phyloP scores from a whole-genome alignment of 202 grass and related monocot genomes.

The Brachypodium distachyon region DNA sequence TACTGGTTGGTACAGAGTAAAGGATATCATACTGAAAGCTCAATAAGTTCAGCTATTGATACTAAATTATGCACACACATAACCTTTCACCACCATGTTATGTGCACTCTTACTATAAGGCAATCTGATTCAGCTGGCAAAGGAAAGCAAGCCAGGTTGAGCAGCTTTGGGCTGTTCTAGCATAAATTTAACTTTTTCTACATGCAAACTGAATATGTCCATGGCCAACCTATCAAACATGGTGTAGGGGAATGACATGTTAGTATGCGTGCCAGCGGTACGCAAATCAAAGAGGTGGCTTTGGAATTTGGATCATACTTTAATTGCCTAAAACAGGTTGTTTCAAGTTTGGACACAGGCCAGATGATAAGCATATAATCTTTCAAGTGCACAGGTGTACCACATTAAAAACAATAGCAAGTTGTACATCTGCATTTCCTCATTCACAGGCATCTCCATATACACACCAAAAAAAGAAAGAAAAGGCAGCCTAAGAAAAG shows the following conservation, averaged over 20 bases:
- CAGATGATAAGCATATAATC: constrained; percentile 13
- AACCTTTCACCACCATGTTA: not conserved
- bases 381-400: not conserved
- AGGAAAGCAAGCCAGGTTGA: constrained; percentile 8
- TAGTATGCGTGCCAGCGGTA: not conserved
- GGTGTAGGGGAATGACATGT: not conserved
- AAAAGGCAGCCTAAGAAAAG: not conserved
- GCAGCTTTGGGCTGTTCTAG: not conserved
- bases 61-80: not conserved
- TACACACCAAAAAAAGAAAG: not conserved
- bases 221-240: constrained; percentile 11
- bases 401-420: not conserved
- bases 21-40: constrained; percentile 2
- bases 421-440: not conserved
- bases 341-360: not conserved
- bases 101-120: not conserved
- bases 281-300: not conserved
- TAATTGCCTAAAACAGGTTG: not conserved
- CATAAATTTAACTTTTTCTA: not conserved
- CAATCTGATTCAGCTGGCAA: constrained; percentile 22
- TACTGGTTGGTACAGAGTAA: not conserved
- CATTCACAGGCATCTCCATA: not conserved
- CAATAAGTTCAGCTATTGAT: not conserved
- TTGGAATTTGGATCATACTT: not conserved
- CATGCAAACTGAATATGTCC: constrained; percentile 11